Conservation (phyloP, 148 eudicot genomes). For the Diospyros lotus region DNA sequence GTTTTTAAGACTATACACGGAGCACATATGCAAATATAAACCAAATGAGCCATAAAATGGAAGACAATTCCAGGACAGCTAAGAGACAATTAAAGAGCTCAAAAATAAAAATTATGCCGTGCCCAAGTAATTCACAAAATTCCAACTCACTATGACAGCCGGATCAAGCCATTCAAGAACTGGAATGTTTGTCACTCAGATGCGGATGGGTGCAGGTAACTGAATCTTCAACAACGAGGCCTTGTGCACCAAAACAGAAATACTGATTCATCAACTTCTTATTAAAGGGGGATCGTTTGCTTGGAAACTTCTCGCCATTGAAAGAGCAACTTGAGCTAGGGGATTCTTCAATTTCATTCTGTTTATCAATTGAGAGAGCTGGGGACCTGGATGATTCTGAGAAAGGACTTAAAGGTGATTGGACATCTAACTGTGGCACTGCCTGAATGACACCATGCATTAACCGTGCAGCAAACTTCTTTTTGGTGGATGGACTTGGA, state of each 20-base stretch:
- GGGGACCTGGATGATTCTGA: constrained; percentile 47
- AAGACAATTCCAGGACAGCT: not conserved
- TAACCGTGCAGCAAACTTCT: constrained; percentile 48
- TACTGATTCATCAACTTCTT: constrained; percentile 66
- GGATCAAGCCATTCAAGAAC: constrained; percentile 22
- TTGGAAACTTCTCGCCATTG: constrained; percentile 20
- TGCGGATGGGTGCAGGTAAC: constrained; percentile 7
- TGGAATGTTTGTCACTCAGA: constrained; percentile 25
- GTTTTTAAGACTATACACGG: too few relatives aligned
- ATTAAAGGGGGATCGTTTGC: constrained; percentile 38
- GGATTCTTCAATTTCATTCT: constrained; percentile 12
- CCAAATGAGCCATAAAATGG: not conserved
- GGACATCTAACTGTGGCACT: constrained; percentile 25
- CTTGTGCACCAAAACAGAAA: constrained; percentile 85
- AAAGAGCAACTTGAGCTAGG: constrained; percentile 33
- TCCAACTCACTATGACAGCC: not conserved
- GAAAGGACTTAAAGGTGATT: constrained; percentile 45
- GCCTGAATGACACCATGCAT: constrained; percentile 63
- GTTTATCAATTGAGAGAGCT: constrained; percentile 23
- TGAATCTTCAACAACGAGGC: constrained; percentile 49
- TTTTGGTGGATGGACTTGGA: constrained; percentile 48
- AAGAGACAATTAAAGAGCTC: constrained; percentile 6
- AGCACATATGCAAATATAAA: too few relatives aligned
- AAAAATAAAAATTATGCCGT: not conserved
- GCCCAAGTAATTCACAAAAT: not conserved